phyloP scores from a whole-genome alignment of 2,329 filamentous ascomycete genomes.

The Stromatinia cepivora region DNA sequence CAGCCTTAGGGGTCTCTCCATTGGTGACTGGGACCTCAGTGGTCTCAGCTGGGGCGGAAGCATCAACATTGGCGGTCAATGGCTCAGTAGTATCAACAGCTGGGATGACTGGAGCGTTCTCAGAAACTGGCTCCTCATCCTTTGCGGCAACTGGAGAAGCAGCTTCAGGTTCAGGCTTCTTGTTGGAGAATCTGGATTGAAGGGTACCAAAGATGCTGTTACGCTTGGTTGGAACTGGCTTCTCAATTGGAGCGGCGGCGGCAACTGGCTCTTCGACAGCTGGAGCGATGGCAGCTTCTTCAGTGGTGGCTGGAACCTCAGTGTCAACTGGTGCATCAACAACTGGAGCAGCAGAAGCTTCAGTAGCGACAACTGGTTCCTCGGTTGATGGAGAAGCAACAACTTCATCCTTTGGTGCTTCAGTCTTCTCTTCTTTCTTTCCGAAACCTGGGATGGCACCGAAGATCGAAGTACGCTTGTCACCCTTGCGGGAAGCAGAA shows the following conservation, averaged over 20 bases:
- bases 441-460: slow-evolving; percentile 51
- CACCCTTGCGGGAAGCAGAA: slow-evolving; percentile 59
- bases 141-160: slow-evolving; percentile 37
- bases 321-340: slow-evolving; percentile 33
- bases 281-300: slow-evolving; percentile 34
- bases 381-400: slow-evolving; percentile 24
- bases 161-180: slow-evolving; percentile 39
- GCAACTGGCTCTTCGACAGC: slow-evolving; percentile 45
- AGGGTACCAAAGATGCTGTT: slow-evolving; percentile 41
- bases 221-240: slow-evolving; percentile 41
- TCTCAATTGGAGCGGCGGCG: slow-evolving; percentile 31
- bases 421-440: slow-evolving; percentile 43
- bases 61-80: slow-evolving; percentile 35
- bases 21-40: slow-evolving; percentile 42
- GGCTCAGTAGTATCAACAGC: slow-evolving; percentile 39
- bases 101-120: slow-evolving; percentile 42
- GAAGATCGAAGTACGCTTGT: slow-evolving; percentile 60
- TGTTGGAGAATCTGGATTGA: slow-evolving; percentile 37
- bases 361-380: slow-evolving; percentile 30
- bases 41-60: slow-evolving; percentile 38
- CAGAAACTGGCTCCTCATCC: slow-evolving; percentile 40
- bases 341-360: slow-evolving; percentile 37
- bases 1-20: slow-evolving; percentile 44
- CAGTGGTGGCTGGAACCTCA: slow-evolving; percentile 20
- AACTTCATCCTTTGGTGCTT: slow-evolving; percentile 39